Evolutionary conservation across 2,329 filamentous ascomycete species (phyloP).

Genomic region (Diaporthe sp.): DNA sequence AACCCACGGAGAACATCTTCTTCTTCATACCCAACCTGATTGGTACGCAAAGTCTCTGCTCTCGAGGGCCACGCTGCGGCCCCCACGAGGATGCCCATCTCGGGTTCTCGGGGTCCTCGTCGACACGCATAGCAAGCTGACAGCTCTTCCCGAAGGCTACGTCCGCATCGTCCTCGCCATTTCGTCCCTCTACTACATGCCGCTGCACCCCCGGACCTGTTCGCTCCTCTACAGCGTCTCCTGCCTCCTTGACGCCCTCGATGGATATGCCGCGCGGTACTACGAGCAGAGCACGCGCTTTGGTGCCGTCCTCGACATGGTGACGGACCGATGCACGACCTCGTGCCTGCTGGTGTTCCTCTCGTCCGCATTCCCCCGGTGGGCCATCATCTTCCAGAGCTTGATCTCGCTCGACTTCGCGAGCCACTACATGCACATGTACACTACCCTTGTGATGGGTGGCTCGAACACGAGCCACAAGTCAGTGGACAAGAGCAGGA

Average conservation of each 20-base stretch:
- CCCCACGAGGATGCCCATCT: conserved; percentile 25
- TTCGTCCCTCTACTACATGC: conserved; percentile 98
- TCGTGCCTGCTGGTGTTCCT: conserved; percentile 95
- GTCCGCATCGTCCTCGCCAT: conserved; percentile 84
- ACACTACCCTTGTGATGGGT: conserved; percentile 90
- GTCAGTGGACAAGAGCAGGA: conserved; percentile 89
- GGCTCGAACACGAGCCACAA: conserved; percentile 89
- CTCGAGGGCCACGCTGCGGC: conserved; percentile 1
- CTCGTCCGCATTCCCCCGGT: conserved; percentile 93
- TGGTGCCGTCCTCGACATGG: conserved; percentile 98
- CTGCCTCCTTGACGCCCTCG: conserved; percentile 93
- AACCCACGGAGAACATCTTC: conserved; percentile 79
- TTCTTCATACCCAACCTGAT: conserved; percentile 87
- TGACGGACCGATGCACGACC: conserved; percentile 97
- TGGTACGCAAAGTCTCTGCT: conserved; percentile 63
- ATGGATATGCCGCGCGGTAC: conserved; percentile 91
- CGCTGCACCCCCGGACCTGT: conserved; percentile 96
- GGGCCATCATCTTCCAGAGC: conserved; percentile 93
- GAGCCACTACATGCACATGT: conserved; percentile 99
- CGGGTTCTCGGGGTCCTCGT: neutral
- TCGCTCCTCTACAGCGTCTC: conserved; percentile 92
- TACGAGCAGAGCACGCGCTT: conserved; percentile 95
- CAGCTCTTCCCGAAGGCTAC: conserved; percentile 70
- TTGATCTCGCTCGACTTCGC: conserved; percentile 93
- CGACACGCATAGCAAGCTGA: conserved; percentile 40